Percentiles rank a stretch among this genome's conserved stretches.
Evolutionary conservation across 2,329 filamentous ascomycete genomes (phyloP).

Genomic region (Colletotrichum salicis): DNA sequence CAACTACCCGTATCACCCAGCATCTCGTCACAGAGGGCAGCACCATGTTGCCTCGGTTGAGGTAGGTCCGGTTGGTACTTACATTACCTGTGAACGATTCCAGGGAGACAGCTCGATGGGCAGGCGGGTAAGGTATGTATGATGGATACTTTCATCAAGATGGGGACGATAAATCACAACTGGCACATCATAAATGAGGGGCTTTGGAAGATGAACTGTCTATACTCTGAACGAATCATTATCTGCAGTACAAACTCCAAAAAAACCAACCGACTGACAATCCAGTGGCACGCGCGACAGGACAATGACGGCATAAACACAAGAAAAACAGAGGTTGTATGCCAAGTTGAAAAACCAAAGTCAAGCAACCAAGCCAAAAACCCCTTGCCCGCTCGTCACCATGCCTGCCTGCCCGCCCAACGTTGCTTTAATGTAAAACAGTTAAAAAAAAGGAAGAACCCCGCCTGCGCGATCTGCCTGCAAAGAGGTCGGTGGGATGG

Average conservation of each 20-base stretch:
- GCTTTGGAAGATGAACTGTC: conserved; percentile 8
- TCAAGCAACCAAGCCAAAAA: background rate
- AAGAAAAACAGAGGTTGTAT: conserved; percentile 15
- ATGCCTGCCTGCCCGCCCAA: background rate
- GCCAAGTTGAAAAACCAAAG: conserved; percentile 23
- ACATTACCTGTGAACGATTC: background rate
- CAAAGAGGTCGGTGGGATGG: background rate
- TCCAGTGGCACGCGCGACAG: background rate
- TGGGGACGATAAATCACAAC: background rate
- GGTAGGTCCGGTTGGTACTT: no score
- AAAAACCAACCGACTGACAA: background rate
- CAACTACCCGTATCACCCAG: background rate
- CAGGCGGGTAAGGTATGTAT: no score
- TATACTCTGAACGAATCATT: conserved; percentile 21
- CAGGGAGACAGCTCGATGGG: background rate
- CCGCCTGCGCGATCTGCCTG: background rate
- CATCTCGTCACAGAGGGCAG: background rate
- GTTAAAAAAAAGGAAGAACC: background rate
- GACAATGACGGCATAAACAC: background rate
- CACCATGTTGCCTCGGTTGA: background rate
- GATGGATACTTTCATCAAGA: no score
- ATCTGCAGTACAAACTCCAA: conserved; percentile 5
- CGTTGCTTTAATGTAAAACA: background rate
- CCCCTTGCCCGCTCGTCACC: background rate
- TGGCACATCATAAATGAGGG: background rate